phyloP scores from a whole-genome alignment of 768 basidiomycete species.

The Leccinum fibrillosum region DNA sequence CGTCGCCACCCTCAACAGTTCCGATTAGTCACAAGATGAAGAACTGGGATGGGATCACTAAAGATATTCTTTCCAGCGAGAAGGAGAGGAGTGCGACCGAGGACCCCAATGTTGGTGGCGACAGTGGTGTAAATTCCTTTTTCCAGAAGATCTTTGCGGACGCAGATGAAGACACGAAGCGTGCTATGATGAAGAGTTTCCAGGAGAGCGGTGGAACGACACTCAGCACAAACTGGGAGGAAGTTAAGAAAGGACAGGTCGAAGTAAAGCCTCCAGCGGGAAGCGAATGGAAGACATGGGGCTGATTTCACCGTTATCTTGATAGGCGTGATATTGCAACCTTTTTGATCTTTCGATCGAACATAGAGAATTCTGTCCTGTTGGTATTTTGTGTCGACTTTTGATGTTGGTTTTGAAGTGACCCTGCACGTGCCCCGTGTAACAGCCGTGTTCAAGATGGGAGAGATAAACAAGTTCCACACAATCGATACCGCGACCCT shows the following conservation, averaged over 20 bases:
- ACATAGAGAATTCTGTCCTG: not conserved
- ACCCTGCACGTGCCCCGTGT: not conserved
- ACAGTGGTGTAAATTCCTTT: slow-evolving; percentile 79
- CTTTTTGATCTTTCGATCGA: not conserved
- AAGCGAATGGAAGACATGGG: slow-evolving; percentile 82
- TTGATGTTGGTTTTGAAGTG: too few relatives aligned
- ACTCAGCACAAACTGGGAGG: slow-evolving; percentile 93
- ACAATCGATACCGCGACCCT: not conserved
- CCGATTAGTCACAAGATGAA: slow-evolving; percentile 48
- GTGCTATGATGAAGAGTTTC: slow-evolving; percentile 99
- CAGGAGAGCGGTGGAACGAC: slow-evolving; percentile 93
- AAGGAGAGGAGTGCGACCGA: slow-evolving; percentile 68
- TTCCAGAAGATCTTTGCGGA: slow-evolving; percentile 90
- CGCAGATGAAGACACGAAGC: slow-evolving; percentile 86
- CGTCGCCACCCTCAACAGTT: slow-evolving; percentile 32
- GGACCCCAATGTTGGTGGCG: slow-evolving; percentile 89
- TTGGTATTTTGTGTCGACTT: not conserved
- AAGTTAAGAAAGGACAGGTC: slow-evolving; percentile 67
- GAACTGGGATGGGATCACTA: slow-evolving; percentile 90
- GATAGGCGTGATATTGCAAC: not conserved
- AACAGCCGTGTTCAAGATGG: too few relatives aligned
- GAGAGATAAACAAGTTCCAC: not conserved
- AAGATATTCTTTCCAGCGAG: slow-evolving; percentile 60
- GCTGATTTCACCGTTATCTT: slow-evolving; percentile 23
- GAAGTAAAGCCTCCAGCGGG: slow-evolving; percentile 83